A percentile compares a stretch with the other conserved stretches of the same genome.
Conservation (phyloP, 208 protist genomes). For the Crithidia brevicula region DNA sequence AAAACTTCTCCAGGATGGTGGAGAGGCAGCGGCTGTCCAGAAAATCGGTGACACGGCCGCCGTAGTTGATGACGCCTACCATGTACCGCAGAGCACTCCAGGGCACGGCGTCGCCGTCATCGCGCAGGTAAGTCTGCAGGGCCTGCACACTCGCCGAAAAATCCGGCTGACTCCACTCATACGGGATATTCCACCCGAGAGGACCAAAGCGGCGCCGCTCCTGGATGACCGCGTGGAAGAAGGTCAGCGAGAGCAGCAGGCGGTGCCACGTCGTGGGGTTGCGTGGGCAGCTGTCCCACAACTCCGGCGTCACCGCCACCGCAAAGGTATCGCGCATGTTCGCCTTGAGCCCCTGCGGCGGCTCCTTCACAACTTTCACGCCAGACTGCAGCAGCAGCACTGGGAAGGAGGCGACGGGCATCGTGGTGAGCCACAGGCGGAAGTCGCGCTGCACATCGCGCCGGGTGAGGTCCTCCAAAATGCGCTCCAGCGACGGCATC, state of each 20-base stretch:
- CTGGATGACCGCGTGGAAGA: conserved; percentile 95
- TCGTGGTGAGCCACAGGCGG: conserved; percentile 96
- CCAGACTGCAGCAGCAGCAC: conserved; percentile 95
- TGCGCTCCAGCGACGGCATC: conserved; percentile 94
- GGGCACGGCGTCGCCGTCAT: conserved; percentile 67
- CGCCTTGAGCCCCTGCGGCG: conserved; percentile 95
- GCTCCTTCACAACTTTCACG: conserved; percentile 97
- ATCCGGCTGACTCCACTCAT: conserved; percentile 96
- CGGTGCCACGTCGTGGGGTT: conserved; percentile 90
- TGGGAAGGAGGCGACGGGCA: conserved; percentile 94
- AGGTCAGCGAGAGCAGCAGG: conserved; percentile 96
- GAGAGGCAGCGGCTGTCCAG: conserved; percentile 85
- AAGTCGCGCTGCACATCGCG: conserved; percentile 91
- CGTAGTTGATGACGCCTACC: conserved; percentile 96
- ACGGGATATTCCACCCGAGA: conserved; percentile 96
- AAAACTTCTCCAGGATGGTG: conserved; percentile 80
- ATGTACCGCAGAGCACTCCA: conserved; percentile 92
- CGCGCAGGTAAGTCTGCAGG: conserved; percentile 73
- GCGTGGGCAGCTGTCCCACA: conserved; percentile 82
- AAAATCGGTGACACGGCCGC: conserved; percentile 95
- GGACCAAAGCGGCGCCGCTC: conserved; percentile 95
- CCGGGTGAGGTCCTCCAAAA: conserved; percentile 83
- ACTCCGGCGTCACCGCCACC: conserved; percentile 61
- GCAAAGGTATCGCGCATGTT: conserved; percentile 93
- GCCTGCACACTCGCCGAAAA: conserved; percentile 87